Evolutionary conservation across 2,329 filamentous ascomycete genomes (phyloP), one percentile per base, ranked within the genome.

Genomic region (Cordyceps farinosa): DNA sequence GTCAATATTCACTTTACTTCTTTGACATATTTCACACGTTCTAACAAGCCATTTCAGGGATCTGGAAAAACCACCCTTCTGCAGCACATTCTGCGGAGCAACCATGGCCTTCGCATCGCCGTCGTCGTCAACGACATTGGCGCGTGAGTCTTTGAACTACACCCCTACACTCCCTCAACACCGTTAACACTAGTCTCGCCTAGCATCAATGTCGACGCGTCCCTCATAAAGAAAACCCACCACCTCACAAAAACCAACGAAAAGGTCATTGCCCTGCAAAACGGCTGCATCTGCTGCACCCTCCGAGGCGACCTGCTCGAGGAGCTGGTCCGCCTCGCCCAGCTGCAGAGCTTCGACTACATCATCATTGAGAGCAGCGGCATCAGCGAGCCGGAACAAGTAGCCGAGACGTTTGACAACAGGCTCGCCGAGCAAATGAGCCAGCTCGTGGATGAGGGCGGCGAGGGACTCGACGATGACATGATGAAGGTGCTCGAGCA

Each of bases 251-350:
- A 84, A 66, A 84, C 83, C 0, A 77, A 87, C 45, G 86, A 89
- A 66, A 87, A 89, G 66, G 79, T 90, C 38, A 84, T 90, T 17
- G 83, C 87, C 10, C 80, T 90, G 61, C 87, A 90, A 69, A 90
- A 90, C 65, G 87, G 89, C 10, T 91, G 89, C 67, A 92, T 92
- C 69, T 92, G 89, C 77, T 92, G 89, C 68, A 91, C 88, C 0
- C 78, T 91, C 0, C 85, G 89, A 3, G 88, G 88, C 1, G 89
- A 91, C 62, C 75, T 91, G 1, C 80, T 92, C 0, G 84, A 89
- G 64, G 89, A 91, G 70, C 81, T 91, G 0, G 87, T 88, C 0
- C 81, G 81, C 1, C 78, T 91, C 1, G 71, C 87, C 0, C 83
- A 87, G 69, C 79, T 85, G 1, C 81, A 85, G 22, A 77, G 82